Evolutionary conservation across 108 stramenopile species (phyloP), one percentile per base, ranked within the genome.

Genomic region (Cyclostephanos tholiformis): DNA sequence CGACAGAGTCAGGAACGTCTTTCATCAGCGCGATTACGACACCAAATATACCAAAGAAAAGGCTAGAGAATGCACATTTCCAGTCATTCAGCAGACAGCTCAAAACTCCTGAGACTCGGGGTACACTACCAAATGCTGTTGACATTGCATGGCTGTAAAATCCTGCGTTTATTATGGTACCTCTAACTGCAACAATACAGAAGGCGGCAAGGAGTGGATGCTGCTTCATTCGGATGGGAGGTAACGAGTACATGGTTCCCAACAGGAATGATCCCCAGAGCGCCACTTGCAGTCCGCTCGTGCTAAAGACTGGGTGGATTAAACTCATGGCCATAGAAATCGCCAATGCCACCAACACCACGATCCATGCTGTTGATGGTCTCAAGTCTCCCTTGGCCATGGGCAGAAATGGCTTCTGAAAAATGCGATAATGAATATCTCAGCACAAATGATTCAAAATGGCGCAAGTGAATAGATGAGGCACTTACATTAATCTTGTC

Each of bases 151-250:
- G 93, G 22, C 86, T 82, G 74, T 82, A 91, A 75, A 92, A 92
- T 30, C 91, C 85, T 13, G 92, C 92, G 84, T 97, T 98, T 74
- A 98, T 95, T 20, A 97, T 82, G 10, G 93, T 82, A 0, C 97
- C 98, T 49, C 98, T 83, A 9, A 97, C 97, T 32, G 89, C 92
- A 36, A 97, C 90, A 76, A 98, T 98, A 65, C 94, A 96, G 74
- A 96, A 87, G 25, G 96, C 97, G 8, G 98, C 98, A 61, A 97
- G 69, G n/a, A 96, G 63, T 13, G 98, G 98, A 84, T 92, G 97
- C 46, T 97, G 84, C 86, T 98, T 95, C 71, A 94, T 82, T 30
- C 95, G 89, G 75, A 94, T 87, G 2, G 95, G 92, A 20, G 91
- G 85, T 23, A 91, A 51, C 23, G 90, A 92, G 82, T 98, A 98